These are phyloP conservation scores for Pachysandra terminalis DNA, from an alignment of 164 flowering plant species.

Conservation along the genomic window DNA sequence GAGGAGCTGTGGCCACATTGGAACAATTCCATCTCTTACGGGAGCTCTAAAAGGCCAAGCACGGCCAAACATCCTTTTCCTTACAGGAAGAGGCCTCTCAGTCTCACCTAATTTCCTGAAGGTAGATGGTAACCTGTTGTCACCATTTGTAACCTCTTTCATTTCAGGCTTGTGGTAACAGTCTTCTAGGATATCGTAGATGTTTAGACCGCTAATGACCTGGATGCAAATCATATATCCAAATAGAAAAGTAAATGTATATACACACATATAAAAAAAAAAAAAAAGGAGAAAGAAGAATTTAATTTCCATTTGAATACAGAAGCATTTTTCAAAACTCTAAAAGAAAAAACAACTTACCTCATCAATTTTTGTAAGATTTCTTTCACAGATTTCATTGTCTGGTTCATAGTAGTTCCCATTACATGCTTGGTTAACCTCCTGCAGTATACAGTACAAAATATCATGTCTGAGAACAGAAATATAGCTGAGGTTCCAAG, in stretches of 20 bases:
- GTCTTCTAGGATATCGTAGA: slow-evolving; percentile 84
- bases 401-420: slow-evolving; percentile 54
- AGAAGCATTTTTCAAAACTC: too few species aligned
- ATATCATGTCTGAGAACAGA: neutral
- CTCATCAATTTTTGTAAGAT: slow-evolving; percentile 49
- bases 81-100: slow-evolving; percentile 74
- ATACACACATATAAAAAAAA: too few species aligned
- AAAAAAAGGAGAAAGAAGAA: too few species aligned
- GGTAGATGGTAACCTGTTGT: slow-evolving; percentile 56
- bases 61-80: slow-evolving; percentile 92
- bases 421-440: slow-evolving; percentile 41
- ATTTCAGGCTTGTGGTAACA: slow-evolving; percentile 53
- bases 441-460: slow-evolving; percentile 25
- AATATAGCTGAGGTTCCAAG: neutral
- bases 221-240: slow-evolving; percentile 21
- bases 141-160: slow-evolving; percentile 17
- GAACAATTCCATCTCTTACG: slow-evolving; percentile 75
- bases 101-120: slow-evolving; percentile 73
- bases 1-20: slow-evolving; percentile 83
- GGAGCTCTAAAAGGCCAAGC: slow-evolving; percentile 92
- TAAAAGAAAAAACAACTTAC: slow-evolving; percentile 26
- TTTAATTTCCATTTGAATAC: too few species aligned
- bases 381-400: slow-evolving; percentile 33
- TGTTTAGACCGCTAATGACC: slow-evolving; percentile 57
- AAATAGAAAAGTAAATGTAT: neutral